Base-by-base conservation (phyloP, 306 rosid species). In the Heteromeles arbutifolia region DNA sequence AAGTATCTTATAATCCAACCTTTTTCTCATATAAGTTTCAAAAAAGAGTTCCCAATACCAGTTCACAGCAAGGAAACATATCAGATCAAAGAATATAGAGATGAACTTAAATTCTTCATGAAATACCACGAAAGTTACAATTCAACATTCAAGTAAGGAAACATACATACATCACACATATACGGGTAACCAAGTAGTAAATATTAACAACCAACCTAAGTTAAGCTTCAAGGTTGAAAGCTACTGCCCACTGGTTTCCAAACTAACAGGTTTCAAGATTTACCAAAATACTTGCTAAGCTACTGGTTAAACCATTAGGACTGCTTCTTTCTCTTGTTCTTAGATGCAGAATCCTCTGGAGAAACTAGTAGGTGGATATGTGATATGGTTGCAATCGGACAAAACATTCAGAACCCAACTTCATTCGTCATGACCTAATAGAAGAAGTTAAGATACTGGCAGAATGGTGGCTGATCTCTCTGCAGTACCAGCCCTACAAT, bases 271-370 rank as follows among this genome's bases (percentile, higher is more conserved):
- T 74, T 77, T 65, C 67, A 7, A 2, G 11, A 9, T 18, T 65
- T 65, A 65, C 39, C 69, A 34, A 65, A 26, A 28, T 37, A 31
- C 67, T 56, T 59, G 67, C 41, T 17, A 63, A 34, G 39, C 39
- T 34, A 34, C 57, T 43, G 21, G 66, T 78, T 62, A 72, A 63
- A 81, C 66, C 34, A 41, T 26, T 4, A 6, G 75, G 19, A 14
- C 37, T 73, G 24, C 39, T 72, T 82, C 85, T 73, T 84, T 82
- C 85, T 48, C 53, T 45, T 45, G 53, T 45, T 82, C 79, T 86
- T 86, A 44, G 81, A 53, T 37, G 86, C 71, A 48, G 19, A 48
- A 37, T n/a, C 54, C 21, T 65, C 65, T 4, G 76, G 32, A 5
- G 86, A 37, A 72, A 70, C 34, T 2, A 65, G 80, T 34, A 34